Base-by-base conservation (phyloP, 768 basidiomycete genomes). In the Russula sp. region DNA sequence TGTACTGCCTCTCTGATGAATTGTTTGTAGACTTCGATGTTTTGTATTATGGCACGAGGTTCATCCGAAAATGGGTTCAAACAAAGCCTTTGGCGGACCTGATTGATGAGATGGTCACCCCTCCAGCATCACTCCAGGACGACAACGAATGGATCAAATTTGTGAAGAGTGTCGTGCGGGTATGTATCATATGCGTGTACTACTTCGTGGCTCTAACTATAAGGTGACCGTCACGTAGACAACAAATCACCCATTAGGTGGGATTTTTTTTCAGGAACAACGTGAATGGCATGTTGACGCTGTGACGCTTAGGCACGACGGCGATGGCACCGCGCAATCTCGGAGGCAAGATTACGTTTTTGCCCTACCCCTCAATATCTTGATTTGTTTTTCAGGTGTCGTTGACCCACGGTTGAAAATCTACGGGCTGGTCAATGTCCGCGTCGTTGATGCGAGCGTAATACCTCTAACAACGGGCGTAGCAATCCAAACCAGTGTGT, bases 401-500 rank as follows among this genome's bases (percentile, higher is more conserved):
- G 66, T 67, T 26, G 56, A 67, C 42, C 59, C 64, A 26, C 50
- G 38, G 6, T 44, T 66, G 54, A 67, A 67, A 57, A 66, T 67
- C 3, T 67, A 67, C 38, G 66, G 64, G 10, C 34, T 67, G 20
- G 34, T 40, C 11, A 67, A 67, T 28, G 64, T 67, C 22, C 66
- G 66, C 55, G 63, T 65, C 18, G 66, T 60, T 46, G 66, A 67
- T 48, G 63, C 59, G 34, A 56, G 64, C 32, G 54, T 61, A n/a
- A 66, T 67, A 51, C 64, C 66, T 32, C 66, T 67, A 26, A 67
- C 66, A n/a, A 67, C 63, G 11, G 66, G 66, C 24, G 66, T 67
- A 4, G 66, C 66, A 5, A 67, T 66, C 32, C 57, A 59, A 60
- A 40, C 59, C 16, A 67, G 63, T 5, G 66, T 67, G 26, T 67